A percentile compares a stretch with the other conserved stretches of the same genome.
Evolutionary conservation across 768 basidiomycete genomes (phyloP).

Genomic region (Flagelloscypha sp.): DNA sequence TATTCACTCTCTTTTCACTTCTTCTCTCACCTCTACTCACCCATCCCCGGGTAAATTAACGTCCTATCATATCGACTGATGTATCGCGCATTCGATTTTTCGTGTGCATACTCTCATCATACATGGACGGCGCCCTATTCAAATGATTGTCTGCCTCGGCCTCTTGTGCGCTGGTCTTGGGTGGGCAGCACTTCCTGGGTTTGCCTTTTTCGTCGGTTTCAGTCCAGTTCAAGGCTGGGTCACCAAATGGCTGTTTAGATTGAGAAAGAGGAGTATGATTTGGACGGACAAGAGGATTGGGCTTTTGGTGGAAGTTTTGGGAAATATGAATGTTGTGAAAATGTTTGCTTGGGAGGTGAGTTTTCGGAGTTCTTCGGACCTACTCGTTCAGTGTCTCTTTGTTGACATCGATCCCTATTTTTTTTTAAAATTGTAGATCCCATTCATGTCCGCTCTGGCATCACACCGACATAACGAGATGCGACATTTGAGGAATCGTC

Average conservation of each 20-base stretch:
- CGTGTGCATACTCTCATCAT: no score
- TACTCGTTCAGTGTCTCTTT: slow-evolving; percentile 46
- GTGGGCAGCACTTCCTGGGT: no score
- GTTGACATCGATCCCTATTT: slow-evolving; percentile 11
- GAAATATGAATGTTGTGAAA: slow-evolving; percentile 60
- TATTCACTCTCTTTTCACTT: no score
- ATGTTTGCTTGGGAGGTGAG: slow-evolving; percentile 52
- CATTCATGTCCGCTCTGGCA: not conserved
- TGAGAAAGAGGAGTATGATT: slow-evolving; percentile 44
- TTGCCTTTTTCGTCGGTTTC: slow-evolving; percentile 42
- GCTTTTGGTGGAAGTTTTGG: slow-evolving; percentile 55
- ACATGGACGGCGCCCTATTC: no score
- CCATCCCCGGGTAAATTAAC: no score
- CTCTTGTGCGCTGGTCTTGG: no score
- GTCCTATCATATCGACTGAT: no score
- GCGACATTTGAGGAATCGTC: slow-evolving; percentile 36
- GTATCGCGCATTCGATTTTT: no score
- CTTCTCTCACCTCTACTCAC: no score
- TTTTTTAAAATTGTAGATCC: not conserved
- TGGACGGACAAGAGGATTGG: slow-evolving; percentile 62
- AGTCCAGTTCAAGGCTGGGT: slow-evolving; percentile 42
- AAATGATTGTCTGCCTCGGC: no score
- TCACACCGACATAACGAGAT: slow-evolving; percentile 1
- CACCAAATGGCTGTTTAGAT: slow-evolving; percentile 41
- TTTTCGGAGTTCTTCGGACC: no score